These are phyloP conservation scores for Magnolia officinalis DNA, from an alignment of 164 flowering plant species.

Conservation along the genomic window DNA sequence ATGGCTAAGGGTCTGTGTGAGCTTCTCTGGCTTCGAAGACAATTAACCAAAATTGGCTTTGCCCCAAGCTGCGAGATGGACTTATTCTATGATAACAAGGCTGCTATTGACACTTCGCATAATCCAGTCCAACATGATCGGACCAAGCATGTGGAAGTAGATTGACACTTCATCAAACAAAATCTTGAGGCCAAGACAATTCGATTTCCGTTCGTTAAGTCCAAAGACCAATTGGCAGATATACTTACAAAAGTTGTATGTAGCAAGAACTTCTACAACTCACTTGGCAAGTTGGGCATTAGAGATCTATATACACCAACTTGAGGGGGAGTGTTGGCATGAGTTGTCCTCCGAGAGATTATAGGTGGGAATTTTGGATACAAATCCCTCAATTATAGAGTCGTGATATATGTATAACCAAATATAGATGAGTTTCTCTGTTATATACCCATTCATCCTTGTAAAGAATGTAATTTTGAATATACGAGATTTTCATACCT, in stretches of 20 bases:
- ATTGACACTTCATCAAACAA: constrained; percentile 8
- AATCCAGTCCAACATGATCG: neutral
- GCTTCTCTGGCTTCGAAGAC: constrained; percentile 9
- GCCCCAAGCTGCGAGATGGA: constrained; percentile 7
- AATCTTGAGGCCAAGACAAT: constrained; percentile 8
- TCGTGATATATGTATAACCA: constrained; percentile 4
- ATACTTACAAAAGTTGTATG: constrained; percentile 10
- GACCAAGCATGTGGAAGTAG: constrained; percentile 1
- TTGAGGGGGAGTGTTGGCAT: neutral
- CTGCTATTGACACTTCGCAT: constrained; percentile 3
- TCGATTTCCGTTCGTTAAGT: no score
- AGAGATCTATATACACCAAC: constrained; percentile 8
- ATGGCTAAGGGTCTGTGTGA: constrained; percentile 17
- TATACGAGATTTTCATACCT: neutral
- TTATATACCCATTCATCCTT: constrained; percentile 10
- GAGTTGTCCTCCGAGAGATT: neutral
- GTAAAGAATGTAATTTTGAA: constrained; percentile 7
- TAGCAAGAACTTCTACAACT: constrained; percentile 10
- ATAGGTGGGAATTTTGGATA: neutral
- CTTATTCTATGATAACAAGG: constrained; percentile 10
- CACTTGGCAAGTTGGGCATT: constrained; percentile 11
- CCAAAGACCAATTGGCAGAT: no score
- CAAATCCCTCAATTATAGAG: neutral
- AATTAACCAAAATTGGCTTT: constrained; percentile 7
- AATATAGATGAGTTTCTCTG: constrained; percentile 2